Base-by-base conservation (phyloP, 1,284 basidiomycete genomes). In the Cryptococcus sp. region DNA sequence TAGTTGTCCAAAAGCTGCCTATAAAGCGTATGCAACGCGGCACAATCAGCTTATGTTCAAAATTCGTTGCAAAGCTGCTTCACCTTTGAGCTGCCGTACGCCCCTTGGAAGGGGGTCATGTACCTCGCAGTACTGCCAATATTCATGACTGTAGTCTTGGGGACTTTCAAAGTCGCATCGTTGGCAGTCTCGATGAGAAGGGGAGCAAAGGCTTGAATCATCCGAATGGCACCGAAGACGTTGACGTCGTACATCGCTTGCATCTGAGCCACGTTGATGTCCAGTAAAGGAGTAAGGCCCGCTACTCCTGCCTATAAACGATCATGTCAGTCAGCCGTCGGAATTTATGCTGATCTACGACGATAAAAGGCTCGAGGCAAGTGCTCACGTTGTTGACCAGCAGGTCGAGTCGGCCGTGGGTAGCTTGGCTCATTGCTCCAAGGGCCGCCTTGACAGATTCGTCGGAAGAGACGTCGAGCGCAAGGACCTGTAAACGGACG, bases 201-300 rank as follows among this genome's bases (percentile, higher is more conserved):
- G 13, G 52, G 45, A 4, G 41, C 34, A 45, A 61, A 65, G 1
- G 58, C 64, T 40, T 70, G 68, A 11, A 49, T 52, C 25, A 67
- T 39, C 1, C 59, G 47, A 2, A 70, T 37, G 1, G 59, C 58
- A 15, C 54, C 67, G 19, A 67, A 49, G 38, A 61, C 58, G 52
- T 70, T 62, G 46, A 66, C 51, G 20, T 70, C 67, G 58, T 56
- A 60, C 54, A 68, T 52, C 11, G 25, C 46, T 2, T 47, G 49
- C 22, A 67, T 26, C 7, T 43, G 25, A n/a, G 22, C 46, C 19
- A 54, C 37, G 47, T 63, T 58, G n/a, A 52, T 57, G 34, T 59
- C 49, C 19, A 63, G 46, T 17, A 40, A 10, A 22, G 44, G 52
- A 7, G 26, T 26, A 16, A 40, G 11, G 25, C 20, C 23, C 8